Conservation (phyloP, 78 protist species). For the Emiliania huxleyi region DNA sequence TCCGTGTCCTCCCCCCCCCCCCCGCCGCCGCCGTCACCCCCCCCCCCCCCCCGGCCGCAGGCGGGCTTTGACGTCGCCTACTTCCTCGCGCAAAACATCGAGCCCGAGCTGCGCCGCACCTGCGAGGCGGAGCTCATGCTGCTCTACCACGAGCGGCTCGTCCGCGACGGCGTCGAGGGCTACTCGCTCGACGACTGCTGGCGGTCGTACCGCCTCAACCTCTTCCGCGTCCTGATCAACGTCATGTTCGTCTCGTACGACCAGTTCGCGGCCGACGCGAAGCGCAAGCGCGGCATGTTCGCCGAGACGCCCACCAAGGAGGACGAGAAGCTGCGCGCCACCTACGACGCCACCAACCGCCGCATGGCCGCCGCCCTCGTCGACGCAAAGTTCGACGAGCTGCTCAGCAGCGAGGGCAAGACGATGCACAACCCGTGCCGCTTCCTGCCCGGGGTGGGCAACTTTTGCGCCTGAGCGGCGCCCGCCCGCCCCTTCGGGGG, state of each 20-base stretch:
- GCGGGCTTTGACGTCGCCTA: neutral
- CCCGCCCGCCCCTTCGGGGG: too few relatives aligned
- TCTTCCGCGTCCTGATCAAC: constrained; percentile 12
- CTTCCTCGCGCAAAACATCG: neutral
- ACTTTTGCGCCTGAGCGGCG: too few relatives aligned
- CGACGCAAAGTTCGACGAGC: neutral
- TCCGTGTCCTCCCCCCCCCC: too few relatives aligned
- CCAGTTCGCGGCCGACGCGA: neutral
- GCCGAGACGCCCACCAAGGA: neutral
- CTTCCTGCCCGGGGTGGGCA: too few relatives aligned
- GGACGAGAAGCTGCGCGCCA: neutral
- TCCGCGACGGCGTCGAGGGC: neutral
- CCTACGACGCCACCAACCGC: neutral
- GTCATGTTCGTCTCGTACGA: neutral
- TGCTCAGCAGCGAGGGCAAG: neutral
- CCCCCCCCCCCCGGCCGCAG: too few relatives aligned
- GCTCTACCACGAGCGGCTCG: neutral
- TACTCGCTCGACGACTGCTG: constrained; percentile 3
- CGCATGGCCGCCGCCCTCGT: neutral
- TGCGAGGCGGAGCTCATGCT: neutral
- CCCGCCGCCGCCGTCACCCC: too few relatives aligned
- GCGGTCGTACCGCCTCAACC: neutral
- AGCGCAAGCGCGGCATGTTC: neutral
- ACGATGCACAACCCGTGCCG: neutral
- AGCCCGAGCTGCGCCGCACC: neutral